Evolutionary conservation across 257 asterid genomes (phyloP).

Genomic region (Anisodus acutangulus): DNA sequence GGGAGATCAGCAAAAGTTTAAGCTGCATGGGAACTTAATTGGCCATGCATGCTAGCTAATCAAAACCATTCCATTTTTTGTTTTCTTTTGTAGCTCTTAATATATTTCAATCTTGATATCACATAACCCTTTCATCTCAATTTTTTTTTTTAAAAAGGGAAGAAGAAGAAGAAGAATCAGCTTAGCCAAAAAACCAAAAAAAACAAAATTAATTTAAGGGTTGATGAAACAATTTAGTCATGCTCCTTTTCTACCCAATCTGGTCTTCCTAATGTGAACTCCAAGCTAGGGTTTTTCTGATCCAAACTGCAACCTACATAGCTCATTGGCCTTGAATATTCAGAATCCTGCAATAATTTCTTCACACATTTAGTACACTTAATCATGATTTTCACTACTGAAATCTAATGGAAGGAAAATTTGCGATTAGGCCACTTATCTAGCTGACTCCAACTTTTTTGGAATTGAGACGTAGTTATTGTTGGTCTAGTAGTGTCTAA

Average conservation of each 20-base stretch:
- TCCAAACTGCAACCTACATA: constrained; percentile 32
- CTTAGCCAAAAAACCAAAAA: background rate
- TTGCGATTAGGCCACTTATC: too few relatives aligned
- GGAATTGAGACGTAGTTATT: background rate
- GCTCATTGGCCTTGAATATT: constrained; percentile 29
- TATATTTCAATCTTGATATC: background rate
- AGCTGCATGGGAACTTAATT: constrained; percentile 1
- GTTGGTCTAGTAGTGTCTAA: background rate
- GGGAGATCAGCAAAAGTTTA: background rate
- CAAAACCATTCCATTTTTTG: background rate
- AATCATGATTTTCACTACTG: too few relatives aligned
- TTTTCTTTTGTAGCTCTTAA: background rate
- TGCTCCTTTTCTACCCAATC: constrained; percentile 43
- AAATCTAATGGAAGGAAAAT: too few relatives aligned
- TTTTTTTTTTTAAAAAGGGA: background rate
- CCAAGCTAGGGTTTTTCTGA: constrained; percentile 49
- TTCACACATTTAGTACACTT: background rate
- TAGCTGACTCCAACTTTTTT: background rate
- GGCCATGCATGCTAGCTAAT: background rate
- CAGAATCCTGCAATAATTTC: constrained; percentile 34
- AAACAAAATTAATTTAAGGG: background rate
- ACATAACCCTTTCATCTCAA: constrained; percentile 19
- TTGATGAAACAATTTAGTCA: background rate
- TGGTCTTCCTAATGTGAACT: constrained; percentile 60
- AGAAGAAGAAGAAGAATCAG: background rate